Evolutionary conservation across 2,329 filamentous ascomycete species (phyloP).

Genomic region (Diaporthe citrichinensis): DNA sequence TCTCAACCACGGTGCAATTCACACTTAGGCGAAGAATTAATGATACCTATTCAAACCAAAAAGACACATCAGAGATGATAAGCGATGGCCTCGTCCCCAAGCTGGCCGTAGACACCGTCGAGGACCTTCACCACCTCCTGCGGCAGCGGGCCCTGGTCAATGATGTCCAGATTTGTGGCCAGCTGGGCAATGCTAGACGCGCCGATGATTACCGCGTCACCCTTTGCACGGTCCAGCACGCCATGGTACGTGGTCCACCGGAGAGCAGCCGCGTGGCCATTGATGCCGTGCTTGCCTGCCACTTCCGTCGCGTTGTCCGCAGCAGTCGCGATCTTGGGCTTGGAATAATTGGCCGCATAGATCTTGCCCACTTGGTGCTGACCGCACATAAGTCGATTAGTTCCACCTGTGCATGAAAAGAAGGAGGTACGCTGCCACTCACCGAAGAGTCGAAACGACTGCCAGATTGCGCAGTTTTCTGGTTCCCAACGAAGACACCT

Average conservation of each 20-base stretch:
- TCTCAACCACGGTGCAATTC: not conserved
- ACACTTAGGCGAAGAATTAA: not conserved
- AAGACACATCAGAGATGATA: not conserved
- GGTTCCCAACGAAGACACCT: conserved; percentile 44
- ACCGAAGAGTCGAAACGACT: conserved; percentile 48
- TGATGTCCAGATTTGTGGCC: conserved; percentile 50
- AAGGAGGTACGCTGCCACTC: not conserved
- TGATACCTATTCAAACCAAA: not conserved
- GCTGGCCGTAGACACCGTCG: conserved; percentile 20
- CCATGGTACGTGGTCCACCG: conserved; percentile 58
- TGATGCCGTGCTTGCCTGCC: conserved; percentile 53
- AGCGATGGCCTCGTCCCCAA: not conserved
- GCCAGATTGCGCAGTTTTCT: conserved; percentile 43
- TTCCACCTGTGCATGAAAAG: not conserved
- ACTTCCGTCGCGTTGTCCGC: conserved; percentile 47
- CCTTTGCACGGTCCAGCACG: conserved; percentile 48
- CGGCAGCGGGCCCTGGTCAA: conserved; percentile 58
- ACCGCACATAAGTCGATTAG: not conserved
- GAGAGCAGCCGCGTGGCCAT: conserved; percentile 56
- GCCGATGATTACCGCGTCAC: conserved; percentile 55
- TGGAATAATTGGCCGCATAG: conserved; percentile 48
- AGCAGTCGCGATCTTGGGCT: conserved; percentile 48
- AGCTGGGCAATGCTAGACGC: conserved; percentile 54
- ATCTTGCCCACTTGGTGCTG: conserved; percentile 44
- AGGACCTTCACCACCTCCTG: conserved; percentile 48